Percentiles rank a stretch among this genome's conserved stretches.
Conservation (phyloP, 768 basidiomycete genomes). For the Tylopilus intermedius region DNA sequence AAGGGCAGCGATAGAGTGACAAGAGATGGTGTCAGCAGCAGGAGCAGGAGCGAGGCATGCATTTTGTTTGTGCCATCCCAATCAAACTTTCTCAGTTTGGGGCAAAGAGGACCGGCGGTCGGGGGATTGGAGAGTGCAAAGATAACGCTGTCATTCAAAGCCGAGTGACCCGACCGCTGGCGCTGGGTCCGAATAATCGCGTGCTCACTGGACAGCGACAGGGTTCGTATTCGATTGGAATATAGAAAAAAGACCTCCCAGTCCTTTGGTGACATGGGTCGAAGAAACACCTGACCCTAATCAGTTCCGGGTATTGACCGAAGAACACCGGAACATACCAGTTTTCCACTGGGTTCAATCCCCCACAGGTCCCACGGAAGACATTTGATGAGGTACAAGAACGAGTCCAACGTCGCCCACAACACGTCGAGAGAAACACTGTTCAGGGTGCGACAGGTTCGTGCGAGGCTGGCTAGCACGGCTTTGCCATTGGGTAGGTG, state of each 20-base stretch:
- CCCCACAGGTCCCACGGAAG: slow-evolving; percentile 29
- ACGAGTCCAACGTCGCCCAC: no score
- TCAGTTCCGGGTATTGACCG: slow-evolving; percentile 4
- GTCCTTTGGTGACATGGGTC: slow-evolving; percentile 25
- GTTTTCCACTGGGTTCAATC: slow-evolving; percentile 1
- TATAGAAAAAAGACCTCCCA: slow-evolving; percentile 19
- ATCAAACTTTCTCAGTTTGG: slow-evolving; percentile 14
- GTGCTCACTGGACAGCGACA: slow-evolving; percentile 2
- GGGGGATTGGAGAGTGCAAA: slow-evolving; percentile 25
- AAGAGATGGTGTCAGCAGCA: slow-evolving; percentile 22
- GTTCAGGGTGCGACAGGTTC: no score
- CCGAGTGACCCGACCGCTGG: neutral
- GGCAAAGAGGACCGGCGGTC: slow-evolving; percentile 19
- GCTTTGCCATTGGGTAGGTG: neutral
- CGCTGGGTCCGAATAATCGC: neutral
- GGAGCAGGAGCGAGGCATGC: slow-evolving; percentile 19
- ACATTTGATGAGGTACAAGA: slow-evolving; percentile 17
- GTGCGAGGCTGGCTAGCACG: slow-evolving; percentile 18
- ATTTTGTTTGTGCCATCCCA: slow-evolving; percentile 16
- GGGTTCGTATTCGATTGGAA: slow-evolving; percentile 18
- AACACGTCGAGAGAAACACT: no score
- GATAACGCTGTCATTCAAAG: slow-evolving; percentile 20
- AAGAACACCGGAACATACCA: slow-evolving; percentile 10
- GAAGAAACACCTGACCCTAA: slow-evolving; percentile 17
- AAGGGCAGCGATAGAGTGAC: slow-evolving; percentile 9